phyloP scores from a whole-genome alignment of 352 stramenopile genomes.

The Phytophthora pluvialis region DNA sequence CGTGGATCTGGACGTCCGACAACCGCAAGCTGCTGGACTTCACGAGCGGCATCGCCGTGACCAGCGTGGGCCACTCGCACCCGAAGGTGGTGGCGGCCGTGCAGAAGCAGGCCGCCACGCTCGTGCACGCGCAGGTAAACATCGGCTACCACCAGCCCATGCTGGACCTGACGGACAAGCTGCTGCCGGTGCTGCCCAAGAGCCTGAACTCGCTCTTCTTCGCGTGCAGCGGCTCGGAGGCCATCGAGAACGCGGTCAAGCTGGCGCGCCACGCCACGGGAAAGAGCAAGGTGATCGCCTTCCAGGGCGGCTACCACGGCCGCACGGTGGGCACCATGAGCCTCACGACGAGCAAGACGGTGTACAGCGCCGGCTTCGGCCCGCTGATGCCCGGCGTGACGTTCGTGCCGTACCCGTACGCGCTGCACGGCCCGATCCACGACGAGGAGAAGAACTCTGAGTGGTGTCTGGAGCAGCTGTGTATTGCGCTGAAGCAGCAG shows the following conservation, averaged over 20 bases:
- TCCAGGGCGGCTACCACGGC: slow-evolving; percentile 93
- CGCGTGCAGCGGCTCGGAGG: slow-evolving; percentile 92
- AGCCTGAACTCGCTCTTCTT: slow-evolving; percentile 91
- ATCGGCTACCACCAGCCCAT: slow-evolving; percentile 93
- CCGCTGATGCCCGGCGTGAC: slow-evolving; percentile 85
- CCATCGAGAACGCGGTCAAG: slow-evolving; percentile 94
- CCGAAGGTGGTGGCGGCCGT: slow-evolving; percentile 90
- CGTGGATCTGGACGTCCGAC: slow-evolving; percentile 88
- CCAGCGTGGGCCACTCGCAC: slow-evolving; percentile 93
- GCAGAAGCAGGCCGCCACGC: slow-evolving; percentile 88
- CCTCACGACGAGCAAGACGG: slow-evolving; percentile 91
- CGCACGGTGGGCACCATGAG: slow-evolving; percentile 93
- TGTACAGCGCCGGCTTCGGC: slow-evolving; percentile 89
- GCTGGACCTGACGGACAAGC: slow-evolving; percentile 88
- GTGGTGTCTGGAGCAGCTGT: slow-evolving; percentile 87
- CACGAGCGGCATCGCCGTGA: slow-evolving; percentile 93
- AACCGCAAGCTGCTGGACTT: slow-evolving; percentile 93
- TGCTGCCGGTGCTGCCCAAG: slow-evolving; percentile 83
- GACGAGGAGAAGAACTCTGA: slow-evolving; percentile 71
- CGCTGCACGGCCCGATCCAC: slow-evolving; percentile 81
- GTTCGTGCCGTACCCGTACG: slow-evolving; percentile 91
- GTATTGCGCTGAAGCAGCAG: slow-evolving; percentile 92
- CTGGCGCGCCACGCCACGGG: slow-evolving; percentile 90
- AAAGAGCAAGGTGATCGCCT: slow-evolving; percentile 92
- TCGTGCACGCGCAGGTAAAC: slow-evolving; percentile 93